Evolutionary conservation across 2,329 filamentous ascomycete species (phyloP).

Genomic region (Calonectria pteridis): DNA sequence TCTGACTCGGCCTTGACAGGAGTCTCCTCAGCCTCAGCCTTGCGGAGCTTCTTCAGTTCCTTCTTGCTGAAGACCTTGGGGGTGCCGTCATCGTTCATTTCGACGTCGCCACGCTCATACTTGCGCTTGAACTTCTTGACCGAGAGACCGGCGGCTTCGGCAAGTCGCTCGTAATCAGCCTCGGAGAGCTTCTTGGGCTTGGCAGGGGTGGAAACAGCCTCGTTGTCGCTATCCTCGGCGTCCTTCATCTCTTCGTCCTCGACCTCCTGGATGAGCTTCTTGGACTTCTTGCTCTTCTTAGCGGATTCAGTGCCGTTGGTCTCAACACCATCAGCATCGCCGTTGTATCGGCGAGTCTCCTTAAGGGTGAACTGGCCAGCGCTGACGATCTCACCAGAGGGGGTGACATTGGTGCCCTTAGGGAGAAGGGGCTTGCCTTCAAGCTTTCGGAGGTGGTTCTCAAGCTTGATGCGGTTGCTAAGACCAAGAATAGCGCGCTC

Average conservation of each 20-base stretch:
- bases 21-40: constrained; percentile 64
- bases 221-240: constrained; percentile 52
- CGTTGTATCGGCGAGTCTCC: constrained; percentile 94
- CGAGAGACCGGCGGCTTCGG: constrained; percentile 76
- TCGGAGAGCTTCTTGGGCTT: constrained; percentile 63
- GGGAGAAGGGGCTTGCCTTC: constrained; percentile 92
- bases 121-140: constrained; percentile 84
- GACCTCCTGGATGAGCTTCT: constrained; percentile 58
- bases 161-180: constrained; percentile 70
- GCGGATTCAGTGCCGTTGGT: constrained; percentile 52
- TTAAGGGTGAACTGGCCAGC: constrained; percentile 91
- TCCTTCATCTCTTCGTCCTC: constrained; percentile 60
- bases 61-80: constrained; percentile 80
- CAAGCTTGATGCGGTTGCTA: constrained; percentile 77
- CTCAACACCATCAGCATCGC: constrained; percentile 87
- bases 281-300: constrained; percentile 53
- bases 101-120: constrained; percentile 80
- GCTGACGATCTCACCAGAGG: constrained; percentile 73
- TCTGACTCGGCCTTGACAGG: constrained; percentile 56
- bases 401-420: constrained; percentile 80
- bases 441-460: constrained; percentile 80
- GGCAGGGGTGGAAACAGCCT: constrained; percentile 49
- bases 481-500: constrained; percentile 87
- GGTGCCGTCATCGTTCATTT: constrained; percentile 73
- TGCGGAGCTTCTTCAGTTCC: constrained; percentile 79